These are phyloP conservation scores for Adenanthera pavonina DNA, from an alignment of 306 rosid species.

Conservation along the genomic window DNA sequence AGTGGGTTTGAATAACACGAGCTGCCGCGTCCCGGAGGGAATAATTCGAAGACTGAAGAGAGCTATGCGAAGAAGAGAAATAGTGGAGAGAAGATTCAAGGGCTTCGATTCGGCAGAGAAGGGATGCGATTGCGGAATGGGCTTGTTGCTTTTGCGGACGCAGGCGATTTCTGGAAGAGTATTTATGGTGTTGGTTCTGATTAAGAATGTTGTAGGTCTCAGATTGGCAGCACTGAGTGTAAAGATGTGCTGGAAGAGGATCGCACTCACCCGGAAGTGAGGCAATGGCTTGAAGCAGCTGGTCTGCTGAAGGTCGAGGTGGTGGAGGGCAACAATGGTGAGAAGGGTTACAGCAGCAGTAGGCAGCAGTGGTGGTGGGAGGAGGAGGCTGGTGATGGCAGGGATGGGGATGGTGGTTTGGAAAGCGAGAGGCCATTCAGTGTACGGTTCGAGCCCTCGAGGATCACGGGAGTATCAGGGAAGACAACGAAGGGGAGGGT, in stretches of 20 bases:
- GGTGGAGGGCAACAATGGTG: constrained; percentile 38
- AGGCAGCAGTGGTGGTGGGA: constrained; percentile 35
- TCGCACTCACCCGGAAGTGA: constrained; percentile 53
- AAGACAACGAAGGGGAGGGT: neutral
- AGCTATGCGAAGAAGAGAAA: constrained; percentile 25
- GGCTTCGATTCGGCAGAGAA: constrained; percentile 76
- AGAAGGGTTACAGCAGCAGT: constrained; percentile 48
- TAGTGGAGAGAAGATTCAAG: constrained; percentile 75
- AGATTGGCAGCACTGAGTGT: constrained; percentile 30
- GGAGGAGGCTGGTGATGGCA: constrained; percentile 33
- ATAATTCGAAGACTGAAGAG: constrained; percentile 1
- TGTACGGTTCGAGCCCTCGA: neutral
- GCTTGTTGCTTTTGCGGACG: constrained; percentile 25
- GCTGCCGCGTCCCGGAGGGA: constrained; percentile 80
- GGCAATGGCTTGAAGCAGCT: constrained; percentile 59
- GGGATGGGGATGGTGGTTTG: constrained; percentile 41
- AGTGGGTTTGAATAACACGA: constrained; percentile 76
- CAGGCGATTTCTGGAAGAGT: constrained; percentile 29
- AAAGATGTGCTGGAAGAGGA: constrained; percentile 29
- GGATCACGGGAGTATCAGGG: too few species aligned
- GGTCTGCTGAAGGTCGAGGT: constrained; percentile 41
- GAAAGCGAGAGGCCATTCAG: constrained; percentile 68
- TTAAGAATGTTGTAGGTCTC: constrained; percentile 33
- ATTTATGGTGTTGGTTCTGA: constrained; percentile 30
- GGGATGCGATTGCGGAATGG: constrained; percentile 55